Evolutionary conservation across 2,329 filamentous ascomycete species (phyloP).

Genomic region (Exophiala phaeomuriformis): DNA sequence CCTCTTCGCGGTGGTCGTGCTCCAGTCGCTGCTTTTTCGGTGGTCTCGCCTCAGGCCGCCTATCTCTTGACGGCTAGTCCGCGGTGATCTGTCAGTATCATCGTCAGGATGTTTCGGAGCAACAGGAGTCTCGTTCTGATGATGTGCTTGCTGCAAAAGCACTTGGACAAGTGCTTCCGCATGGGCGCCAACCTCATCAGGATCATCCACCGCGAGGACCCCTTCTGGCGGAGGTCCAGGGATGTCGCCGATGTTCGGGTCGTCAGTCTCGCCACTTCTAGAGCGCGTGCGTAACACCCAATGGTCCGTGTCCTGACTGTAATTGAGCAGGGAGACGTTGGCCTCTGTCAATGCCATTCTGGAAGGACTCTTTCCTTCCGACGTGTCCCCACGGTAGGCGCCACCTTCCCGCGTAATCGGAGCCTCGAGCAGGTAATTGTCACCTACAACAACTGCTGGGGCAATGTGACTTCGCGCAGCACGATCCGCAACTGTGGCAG

Average conservation of each 20-base stretch:
- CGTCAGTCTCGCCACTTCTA: neutral
- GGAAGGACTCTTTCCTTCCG: neutral
- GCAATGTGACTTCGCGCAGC: conserved; percentile 1
- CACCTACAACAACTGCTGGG: neutral
- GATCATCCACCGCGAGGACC: conserved; percentile 2
- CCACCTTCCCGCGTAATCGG: neutral
- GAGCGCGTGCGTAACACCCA: neutral
- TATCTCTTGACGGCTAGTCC: conserved; percentile 4
- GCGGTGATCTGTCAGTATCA: neutral
- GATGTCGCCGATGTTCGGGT: conserved; percentile 7
- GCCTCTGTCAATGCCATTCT: conserved; percentile 43
- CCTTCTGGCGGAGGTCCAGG: conserved; percentile 18
- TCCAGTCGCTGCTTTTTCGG: conserved; percentile 19
- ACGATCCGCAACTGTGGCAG: conserved; percentile 34
- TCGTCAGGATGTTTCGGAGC: neutral
- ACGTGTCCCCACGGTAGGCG: neutral
- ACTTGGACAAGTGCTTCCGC: conserved; percentile 5
- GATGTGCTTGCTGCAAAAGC: neutral
- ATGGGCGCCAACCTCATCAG: conserved; percentile 2
- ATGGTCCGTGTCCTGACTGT: conserved; percentile 3
- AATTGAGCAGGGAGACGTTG: conserved; percentile 45
- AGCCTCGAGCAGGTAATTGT: neutral
- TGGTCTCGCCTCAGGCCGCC: conserved; percentile 8
- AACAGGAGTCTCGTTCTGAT: neutral
- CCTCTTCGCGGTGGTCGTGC: conserved; percentile 16